Percentiles rank a stretch among this genome's conserved stretches.
Evolutionary conservation across 768 basidiomycete genomes (phyloP).

Genomic region (Xerocomellus chrysenteron): DNA sequence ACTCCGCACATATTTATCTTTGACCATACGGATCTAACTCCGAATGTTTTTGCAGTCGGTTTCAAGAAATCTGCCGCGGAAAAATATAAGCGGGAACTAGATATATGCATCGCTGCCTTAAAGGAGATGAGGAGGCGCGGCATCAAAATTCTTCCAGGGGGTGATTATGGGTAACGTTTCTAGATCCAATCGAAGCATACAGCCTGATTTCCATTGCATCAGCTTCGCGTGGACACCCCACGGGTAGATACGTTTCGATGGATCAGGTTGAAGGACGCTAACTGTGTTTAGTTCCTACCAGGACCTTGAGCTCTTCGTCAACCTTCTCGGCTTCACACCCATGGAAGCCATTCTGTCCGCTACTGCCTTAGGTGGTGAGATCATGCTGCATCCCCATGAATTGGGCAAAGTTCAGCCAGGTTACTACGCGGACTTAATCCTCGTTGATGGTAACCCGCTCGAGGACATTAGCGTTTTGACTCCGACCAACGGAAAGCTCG

Average conservation of each 20-base stretch:
- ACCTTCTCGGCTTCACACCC: conserved; percentile 33
- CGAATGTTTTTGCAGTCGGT: conserved; percentile 10
- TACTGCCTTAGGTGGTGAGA: conserved; percentile 36
- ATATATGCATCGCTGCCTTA: conserved; percentile 32
- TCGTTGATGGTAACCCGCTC: conserved; percentile 37
- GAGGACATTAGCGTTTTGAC: conserved; percentile 36
- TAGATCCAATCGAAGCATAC: not conserved
- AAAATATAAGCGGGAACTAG: conserved; percentile 34
- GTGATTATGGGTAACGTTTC: conserved; percentile 35
- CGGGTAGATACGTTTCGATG: conserved; percentile 15
- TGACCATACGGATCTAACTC: not conserved
- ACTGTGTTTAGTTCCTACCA: conserved; percentile 31
- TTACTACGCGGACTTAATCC: conserved; percentile 37
- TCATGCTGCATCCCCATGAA: conserved; percentile 37
- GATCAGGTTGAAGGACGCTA: not conserved
- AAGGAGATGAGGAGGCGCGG: conserved; percentile 38
- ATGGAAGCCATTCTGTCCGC: conserved; percentile 39
- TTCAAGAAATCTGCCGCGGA: conserved; percentile 15
- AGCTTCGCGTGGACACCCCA: conserved; percentile 35
- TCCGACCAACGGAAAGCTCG: conserved; percentile 31
- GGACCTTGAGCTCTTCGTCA: conserved; percentile 39
- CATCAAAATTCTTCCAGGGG: conserved; percentile 37
- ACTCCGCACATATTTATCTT: not conserved
- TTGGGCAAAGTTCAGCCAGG: conserved; percentile 38
- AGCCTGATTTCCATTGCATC: not conserved